These are phyloP conservation scores for Aspergillus clavatus DNA, from an alignment of 2,329 filamentous ascomycete genomes.

Conservation along the genomic window DNA sequence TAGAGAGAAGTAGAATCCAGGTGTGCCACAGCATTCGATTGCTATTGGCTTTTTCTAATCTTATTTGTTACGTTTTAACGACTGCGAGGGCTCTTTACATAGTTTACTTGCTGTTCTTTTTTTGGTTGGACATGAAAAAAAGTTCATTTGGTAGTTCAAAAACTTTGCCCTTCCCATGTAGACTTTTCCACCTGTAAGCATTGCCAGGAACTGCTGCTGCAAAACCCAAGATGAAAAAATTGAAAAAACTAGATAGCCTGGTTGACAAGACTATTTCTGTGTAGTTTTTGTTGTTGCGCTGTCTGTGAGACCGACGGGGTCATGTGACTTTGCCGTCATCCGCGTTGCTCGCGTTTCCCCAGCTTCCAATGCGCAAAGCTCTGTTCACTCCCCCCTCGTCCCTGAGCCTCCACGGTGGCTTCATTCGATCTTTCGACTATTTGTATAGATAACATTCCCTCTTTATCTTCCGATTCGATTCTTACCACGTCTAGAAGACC, in stretches of 20 bases:
- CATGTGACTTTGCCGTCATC: constrained; percentile 15
- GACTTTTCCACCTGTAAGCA: too few species aligned
- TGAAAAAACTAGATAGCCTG: too few species aligned
- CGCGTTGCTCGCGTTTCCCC: constrained; percentile 21
- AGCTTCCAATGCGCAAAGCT: constrained; percentile 7
- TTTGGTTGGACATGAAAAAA: constrained; percentile 30
- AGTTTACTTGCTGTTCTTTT: constrained; percentile 21
- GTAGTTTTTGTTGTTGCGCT: too few species aligned
- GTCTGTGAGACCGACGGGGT: too few species aligned
- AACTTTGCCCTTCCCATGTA: too few species aligned
- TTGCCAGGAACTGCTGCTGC: too few species aligned
- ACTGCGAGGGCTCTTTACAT: constrained; percentile 25
- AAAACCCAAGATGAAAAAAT: too few species aligned
- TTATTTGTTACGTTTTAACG: constrained; percentile 27
- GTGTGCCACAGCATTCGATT: constrained; percentile 25
- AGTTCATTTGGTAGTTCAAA: constrained; percentile 22
- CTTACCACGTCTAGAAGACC: constrained; percentile 1
- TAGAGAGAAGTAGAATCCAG: constrained; percentile 29
- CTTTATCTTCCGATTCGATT: background rate
- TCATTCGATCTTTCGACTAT: constrained; percentile 1
- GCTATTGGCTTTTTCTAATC: constrained; percentile 23
- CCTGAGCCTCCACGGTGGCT: constrained; percentile 3
- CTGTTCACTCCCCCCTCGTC: constrained; percentile 5
- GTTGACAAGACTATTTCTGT: too few species aligned
- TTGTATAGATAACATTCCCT: background rate